Evolutionary conservation across 2,329 filamentous ascomycete species (phyloP).

Genomic region (Lachnellula subtilissima): DNA sequence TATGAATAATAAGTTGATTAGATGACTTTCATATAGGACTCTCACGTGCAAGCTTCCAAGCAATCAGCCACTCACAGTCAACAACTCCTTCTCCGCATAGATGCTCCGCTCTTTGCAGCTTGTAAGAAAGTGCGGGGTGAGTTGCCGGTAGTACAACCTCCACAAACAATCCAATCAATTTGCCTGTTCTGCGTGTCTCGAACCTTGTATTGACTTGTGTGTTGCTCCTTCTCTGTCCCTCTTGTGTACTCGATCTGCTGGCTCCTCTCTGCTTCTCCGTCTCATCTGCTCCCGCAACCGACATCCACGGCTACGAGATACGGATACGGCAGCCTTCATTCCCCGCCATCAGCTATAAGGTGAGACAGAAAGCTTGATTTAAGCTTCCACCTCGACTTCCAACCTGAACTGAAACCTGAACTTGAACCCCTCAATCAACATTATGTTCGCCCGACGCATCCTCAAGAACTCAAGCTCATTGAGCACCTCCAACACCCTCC

Average conservation of each 20-base stretch:
- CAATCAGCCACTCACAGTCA: constrained; percentile 6
- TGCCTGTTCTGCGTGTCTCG: neutral
- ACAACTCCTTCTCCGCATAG: neutral
- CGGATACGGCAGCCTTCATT: neutral
- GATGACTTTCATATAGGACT: too few relatives aligned
- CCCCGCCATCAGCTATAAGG: too few relatives aligned
- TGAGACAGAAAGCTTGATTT: too few relatives aligned
- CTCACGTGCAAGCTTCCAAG: neutral
- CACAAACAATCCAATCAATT: constrained; percentile 2
- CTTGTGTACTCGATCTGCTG: neutral
- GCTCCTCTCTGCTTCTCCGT: neutral
- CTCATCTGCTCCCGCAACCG: neutral
- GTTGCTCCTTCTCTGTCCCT: neutral
- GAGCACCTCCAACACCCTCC: constrained; percentile 46
- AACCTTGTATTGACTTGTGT: neutral
- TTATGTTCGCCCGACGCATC: constrained; percentile 23
- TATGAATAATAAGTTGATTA: too few relatives aligned
- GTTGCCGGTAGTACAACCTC: neutral
- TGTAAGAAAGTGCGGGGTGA: constrained; percentile 19
- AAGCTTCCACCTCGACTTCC: too few relatives aligned
- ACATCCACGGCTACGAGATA: neutral
- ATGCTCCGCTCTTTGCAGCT: neutral
- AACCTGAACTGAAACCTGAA: too few relatives aligned
- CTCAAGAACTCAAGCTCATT: constrained; percentile 21
- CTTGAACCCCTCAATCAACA: constrained; percentile 30